Conservation (phyloP, 2,329 filamentous ascomycete genomes). For the Trichothecium sympodiale region DNA sequence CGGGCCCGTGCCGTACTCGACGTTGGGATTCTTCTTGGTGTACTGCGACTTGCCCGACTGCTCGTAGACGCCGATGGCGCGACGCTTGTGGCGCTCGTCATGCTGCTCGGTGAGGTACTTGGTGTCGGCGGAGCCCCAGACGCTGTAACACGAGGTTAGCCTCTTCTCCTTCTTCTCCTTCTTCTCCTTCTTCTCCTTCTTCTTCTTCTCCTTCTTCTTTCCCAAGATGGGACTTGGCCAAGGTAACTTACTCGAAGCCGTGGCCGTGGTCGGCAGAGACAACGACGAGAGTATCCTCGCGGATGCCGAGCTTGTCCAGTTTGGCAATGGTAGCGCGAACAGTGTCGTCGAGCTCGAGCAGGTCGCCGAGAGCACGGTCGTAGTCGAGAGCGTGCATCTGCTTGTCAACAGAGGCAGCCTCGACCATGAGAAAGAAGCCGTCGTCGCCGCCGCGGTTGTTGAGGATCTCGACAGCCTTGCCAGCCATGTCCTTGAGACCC, state of each 20-base stretch:
- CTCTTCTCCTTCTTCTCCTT: too few species aligned
- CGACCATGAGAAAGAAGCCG: slow-evolving; percentile 81
- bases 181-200: too few species aligned
- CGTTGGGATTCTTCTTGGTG: slow-evolving; percentile 37
- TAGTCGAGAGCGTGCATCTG: slow-evolving; percentile 83
- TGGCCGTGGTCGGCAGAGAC: slow-evolving; percentile 85
- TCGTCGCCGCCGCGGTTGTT: slow-evolving; percentile 52
- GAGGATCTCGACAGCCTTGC: slow-evolving; percentile 78
- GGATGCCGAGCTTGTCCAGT: slow-evolving; percentile 51
- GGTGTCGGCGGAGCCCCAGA: slow-evolving; percentile 73
- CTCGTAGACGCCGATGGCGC: slow-evolving; percentile 63
- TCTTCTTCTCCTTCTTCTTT: neutral
- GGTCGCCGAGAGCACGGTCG: slow-evolving; percentile 72
- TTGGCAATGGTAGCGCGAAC: slow-evolving; percentile 63
- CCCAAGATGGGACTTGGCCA: neutral
- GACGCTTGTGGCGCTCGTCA: slow-evolving; percentile 60
- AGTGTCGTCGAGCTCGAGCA: slow-evolving; percentile 78
- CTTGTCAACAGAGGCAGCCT: slow-evolving; percentile 80
- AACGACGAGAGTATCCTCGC: slow-evolving; percentile 67
- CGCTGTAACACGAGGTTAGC: too few species aligned
- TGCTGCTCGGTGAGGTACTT: slow-evolving; percentile 58
- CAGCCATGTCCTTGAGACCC: slow-evolving; percentile 79
- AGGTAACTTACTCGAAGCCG: slow-evolving; percentile 57
- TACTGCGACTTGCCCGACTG: slow-evolving; percentile 69
- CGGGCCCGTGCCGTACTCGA: slow-evolving; percentile 60